Percentiles rank a stretch among this genome's conserved stretches.
Conservation (phyloP, 2,329 filamentous ascomycete genomes). For the Chaetomiaceae sp. region DNA sequence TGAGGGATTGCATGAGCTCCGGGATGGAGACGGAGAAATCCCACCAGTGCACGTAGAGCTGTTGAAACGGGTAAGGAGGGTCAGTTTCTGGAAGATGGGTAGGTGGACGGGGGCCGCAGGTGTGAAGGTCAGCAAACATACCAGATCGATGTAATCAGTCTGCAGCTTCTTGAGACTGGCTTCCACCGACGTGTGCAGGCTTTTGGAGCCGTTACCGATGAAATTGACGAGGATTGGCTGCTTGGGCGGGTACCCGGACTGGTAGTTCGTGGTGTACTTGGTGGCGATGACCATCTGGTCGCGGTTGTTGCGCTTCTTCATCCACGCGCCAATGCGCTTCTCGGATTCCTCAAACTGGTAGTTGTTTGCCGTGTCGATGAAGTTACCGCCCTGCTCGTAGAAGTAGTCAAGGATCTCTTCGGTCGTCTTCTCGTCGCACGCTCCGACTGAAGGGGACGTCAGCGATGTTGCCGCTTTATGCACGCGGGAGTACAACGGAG, state of each 20-base stretch:
- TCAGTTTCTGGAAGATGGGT: background rate
- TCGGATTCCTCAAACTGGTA: conserved; percentile 61
- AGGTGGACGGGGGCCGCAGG: background rate
- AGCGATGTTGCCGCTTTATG: background rate
- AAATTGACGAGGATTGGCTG: conserved; percentile 45
- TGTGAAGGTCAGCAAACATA: conserved; percentile 29
- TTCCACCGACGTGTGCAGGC: conserved; percentile 48
- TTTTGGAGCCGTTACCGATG: conserved; percentile 57
- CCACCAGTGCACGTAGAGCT: conserved; percentile 50
- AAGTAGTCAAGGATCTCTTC: conserved; percentile 8
- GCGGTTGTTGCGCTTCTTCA: conserved; percentile 56
- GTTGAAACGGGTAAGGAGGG: background rate
- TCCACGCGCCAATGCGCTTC: conserved; percentile 64
- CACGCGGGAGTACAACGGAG: background rate
- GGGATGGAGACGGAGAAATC: conserved; percentile 49
- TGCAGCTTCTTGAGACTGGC: conserved; percentile 55
- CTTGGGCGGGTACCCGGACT: conserved; percentile 24
- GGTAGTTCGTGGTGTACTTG: conserved; percentile 59
- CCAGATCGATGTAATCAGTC: conserved; percentile 64
- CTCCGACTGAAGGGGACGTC: background rate
- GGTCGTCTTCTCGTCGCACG: background rate
- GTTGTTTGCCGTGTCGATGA: conserved; percentile 66
- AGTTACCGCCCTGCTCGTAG: conserved; percentile 50
- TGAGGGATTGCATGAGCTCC: conserved; percentile 55
- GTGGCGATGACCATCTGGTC: conserved; percentile 67